A percentile compares a stretch with the other conserved stretches of the same genome.
Conservation (phyloP, 257 asterid genomes). For the Rehmannia glutinosa region DNA sequence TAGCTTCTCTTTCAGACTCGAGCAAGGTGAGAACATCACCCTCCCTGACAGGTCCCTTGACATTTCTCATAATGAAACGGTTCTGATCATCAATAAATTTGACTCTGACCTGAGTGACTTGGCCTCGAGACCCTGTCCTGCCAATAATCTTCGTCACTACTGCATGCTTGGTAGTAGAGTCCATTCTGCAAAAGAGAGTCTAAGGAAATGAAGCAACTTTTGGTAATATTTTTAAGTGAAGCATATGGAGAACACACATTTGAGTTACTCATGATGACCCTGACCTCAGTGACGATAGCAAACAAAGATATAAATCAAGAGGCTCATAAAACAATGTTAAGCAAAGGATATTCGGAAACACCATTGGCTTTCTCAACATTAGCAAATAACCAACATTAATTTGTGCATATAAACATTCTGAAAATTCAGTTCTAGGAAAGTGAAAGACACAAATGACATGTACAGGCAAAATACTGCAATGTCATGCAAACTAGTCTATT, state of each 20-base stretch:
- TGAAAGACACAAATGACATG: no score
- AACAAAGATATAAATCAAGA: background rate
- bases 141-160: constrained; percentile 37
- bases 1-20: constrained; percentile 41
- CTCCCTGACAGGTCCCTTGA: constrained; percentile 41
- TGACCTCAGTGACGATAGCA: no score
- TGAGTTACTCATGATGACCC: background rate
- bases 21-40: constrained; percentile 40
- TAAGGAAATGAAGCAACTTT: background rate
- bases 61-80: constrained; percentile 41
- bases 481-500: no score
- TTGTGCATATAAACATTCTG: background rate
- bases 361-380: background rate
- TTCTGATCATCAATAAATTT: constrained; percentile 35
- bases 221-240: background rate
- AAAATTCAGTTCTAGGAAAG: background rate
- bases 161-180: constrained; percentile 41
- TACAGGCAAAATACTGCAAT: no score
- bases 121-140: constrained; percentile 43
- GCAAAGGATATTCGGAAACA: background rate
- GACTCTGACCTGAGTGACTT: constrained; percentile 41
- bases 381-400: background rate
- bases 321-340: background rate
- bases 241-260: background rate
- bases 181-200: constrained; percentile 29